Conservation (phyloP, 257 asterid genomes). For the Thymus mandschuricus region DNA sequence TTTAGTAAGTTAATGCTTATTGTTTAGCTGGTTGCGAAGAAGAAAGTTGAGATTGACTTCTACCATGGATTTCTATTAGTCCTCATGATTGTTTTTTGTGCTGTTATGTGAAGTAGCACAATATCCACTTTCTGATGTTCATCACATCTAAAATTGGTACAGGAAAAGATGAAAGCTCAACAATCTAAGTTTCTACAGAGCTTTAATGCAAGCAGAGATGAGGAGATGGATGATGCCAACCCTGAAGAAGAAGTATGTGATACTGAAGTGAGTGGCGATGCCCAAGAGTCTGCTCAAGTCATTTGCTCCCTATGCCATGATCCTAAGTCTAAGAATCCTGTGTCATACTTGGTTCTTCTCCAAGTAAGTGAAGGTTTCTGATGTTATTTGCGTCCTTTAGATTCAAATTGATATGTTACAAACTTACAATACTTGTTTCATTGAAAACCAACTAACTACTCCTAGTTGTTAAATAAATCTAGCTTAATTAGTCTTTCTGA, state of each 20-base stretch:
- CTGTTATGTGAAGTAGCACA: conserved; percentile 23
- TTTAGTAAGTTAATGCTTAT: conserved; percentile 15
- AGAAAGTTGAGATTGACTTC: conserved; percentile 19
- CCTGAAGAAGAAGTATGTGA: conserved; percentile 50
- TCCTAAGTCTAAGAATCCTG: conserved; percentile 67
- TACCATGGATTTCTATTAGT: conserved; percentile 6
- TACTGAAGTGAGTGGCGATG: conserved; percentile 43
- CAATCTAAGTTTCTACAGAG: conserved; percentile 86
- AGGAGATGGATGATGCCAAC: conserved; percentile 58
- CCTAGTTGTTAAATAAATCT: conserved; percentile 20
- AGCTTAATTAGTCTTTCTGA: conserved; percentile 28
- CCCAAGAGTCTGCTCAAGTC: conserved; percentile 62
- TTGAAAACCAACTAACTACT: not conserved
- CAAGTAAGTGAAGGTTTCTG: conserved; percentile 60
- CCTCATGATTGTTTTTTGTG: conserved; percentile 20
- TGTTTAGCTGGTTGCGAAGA: conserved; percentile 23
- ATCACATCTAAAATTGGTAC: conserved; percentile 34
- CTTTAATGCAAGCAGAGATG: conserved; percentile 61
- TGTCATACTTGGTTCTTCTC: conserved; percentile 88
- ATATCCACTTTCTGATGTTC: conserved; percentile 22
- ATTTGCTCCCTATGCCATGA: conserved; percentile 93
- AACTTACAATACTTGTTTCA: conserved; percentile 23
- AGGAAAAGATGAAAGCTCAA: conserved; percentile 93
- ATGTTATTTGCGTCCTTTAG: conserved; percentile 21
- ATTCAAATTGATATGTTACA: conserved; percentile 10